These are phyloP conservation scores for Ascochyta viciae-villosae DNA, from an alignment of 2,329 filamentous ascomycete species.

Conservation along the genomic window DNA sequence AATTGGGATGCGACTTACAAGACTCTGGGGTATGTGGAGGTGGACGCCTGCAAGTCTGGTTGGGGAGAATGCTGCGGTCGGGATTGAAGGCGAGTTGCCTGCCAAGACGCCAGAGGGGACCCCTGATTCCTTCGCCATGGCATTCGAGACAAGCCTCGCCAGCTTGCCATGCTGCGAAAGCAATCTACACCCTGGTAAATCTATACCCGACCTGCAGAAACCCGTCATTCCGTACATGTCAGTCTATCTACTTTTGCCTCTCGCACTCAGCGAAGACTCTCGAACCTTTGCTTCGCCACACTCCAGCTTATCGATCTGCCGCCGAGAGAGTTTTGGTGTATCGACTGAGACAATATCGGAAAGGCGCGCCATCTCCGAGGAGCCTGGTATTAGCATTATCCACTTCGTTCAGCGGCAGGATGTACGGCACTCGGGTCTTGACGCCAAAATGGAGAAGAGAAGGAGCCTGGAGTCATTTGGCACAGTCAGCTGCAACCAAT, in stretches of 20 bases:
- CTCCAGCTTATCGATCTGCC: background rate
- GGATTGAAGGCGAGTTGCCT: background rate
- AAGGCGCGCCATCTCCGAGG: background rate
- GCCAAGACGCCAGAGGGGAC: conserved; percentile 5
- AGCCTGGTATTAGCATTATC: background rate
- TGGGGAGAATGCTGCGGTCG: background rate
- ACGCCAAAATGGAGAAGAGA: background rate
- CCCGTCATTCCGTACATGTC: background rate
- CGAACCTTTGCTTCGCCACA: conserved; percentile 1
- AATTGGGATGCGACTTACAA: conserved; percentile 4
- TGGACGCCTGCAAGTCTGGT: background rate
- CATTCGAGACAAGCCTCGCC: conserved; percentile 11
- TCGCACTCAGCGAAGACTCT: background rate
- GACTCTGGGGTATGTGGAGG: background rate
- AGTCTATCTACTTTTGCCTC: conserved; percentile 1
- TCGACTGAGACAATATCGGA: background rate
- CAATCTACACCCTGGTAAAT: background rate
- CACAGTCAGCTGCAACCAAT: background rate
- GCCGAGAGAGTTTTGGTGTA: background rate
- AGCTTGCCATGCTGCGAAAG: background rate
- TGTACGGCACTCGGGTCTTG: background rate
- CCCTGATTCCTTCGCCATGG: conserved; percentile 1
- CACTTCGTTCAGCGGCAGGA: background rate
- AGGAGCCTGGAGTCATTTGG: background rate
- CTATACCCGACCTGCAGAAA: background rate